Base-by-base conservation (phyloP, 805 yeast genomes). In the Lipomyces yamanashiensis region DNA sequence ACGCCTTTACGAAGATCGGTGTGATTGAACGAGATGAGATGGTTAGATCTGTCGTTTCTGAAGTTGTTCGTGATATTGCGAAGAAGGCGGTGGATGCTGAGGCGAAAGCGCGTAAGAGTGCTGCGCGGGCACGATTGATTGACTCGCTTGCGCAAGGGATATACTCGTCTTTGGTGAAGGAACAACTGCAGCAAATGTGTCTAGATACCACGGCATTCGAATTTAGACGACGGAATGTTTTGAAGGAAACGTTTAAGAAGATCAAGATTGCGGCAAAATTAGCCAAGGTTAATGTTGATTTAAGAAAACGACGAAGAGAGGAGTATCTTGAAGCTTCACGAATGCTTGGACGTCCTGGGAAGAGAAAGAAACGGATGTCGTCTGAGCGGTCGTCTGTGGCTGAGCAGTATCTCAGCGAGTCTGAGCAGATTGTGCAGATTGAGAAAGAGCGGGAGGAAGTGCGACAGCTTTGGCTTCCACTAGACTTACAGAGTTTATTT, bases 151-250 rank as follows among this genome's bases (percentile, higher is more conserved):
- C 86, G 1, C 70, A 74, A 0, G 89, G 85, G 47, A 72, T 89
- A 0, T 87, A 78, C 66, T 71, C 74, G 17, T 89, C 92, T 0
- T 87, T 89, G 69, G 71, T 89, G 48, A 80, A 82, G 50, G 92
- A 88, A 67, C 78, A 82, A 44, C 71, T 84, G 0, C 84, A 80
- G 69, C 73, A 81, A 44, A 73, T 76, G 2, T 74, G 78, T 0
- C 70, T 81, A 48, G 81, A 81, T 36, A 72, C 77, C 1, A 74
- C 76, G 51, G 88, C 95, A 0, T 81, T 77, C n/a, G 39, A 64
- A 1, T 72, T 79, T 49, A 72, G 81, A 50, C 68, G 75, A 0
- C 70, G 59, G 8, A 70, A 69, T 1, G 55, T 84, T 33, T 80
- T 79, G 63, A 67, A 57, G 21, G 65, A 52, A 1, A 61, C 72